These are phyloP conservation scores for Cryptosporidium canis DNA, from an alignment of 169 alveolate species.

Conservation along the genomic window DNA sequence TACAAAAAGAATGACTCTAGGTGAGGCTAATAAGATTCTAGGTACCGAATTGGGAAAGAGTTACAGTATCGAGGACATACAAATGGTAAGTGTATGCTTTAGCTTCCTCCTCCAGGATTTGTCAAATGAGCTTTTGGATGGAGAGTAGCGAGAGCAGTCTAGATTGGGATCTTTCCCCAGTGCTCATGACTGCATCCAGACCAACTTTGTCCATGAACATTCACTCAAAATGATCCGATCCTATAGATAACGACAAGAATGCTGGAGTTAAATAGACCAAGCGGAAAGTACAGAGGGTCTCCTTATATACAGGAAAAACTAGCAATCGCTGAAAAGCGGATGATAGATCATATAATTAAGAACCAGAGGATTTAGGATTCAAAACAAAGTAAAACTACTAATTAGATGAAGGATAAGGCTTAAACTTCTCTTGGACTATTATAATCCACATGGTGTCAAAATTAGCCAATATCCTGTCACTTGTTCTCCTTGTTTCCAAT, in stretches of 20 bases:
- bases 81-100: constrained; percentile 44
- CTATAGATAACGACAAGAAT: constrained; percentile 46
- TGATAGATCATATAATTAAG: constrained; percentile 27
- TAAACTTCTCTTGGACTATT: too few relatives aligned
- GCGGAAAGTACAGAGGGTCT: constrained; percentile 47
- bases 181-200: too few relatives aligned
- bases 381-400: not conserved
- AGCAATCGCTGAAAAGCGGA: constrained; percentile 10
- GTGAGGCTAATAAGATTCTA: constrained; percentile 48
- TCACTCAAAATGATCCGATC: not conserved
- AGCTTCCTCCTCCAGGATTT: too few relatives aligned
- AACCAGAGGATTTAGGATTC: not conserved
- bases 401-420: too few relatives aligned
- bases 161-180: too few relatives aligned
- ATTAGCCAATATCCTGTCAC: too few relatives aligned
- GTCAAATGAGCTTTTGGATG: too few relatives aligned
- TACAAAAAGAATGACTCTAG: constrained; percentile 49
- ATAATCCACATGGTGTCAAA: too few relatives aligned
- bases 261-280: constrained; percentile 47
- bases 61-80: constrained; percentile 4
- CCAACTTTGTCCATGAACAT: not conserved
- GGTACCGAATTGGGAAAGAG: not conserved
- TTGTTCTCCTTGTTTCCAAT: too few relatives aligned
- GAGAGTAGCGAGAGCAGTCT: too few relatives aligned
- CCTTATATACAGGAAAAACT: constrained; percentile 71